Evolutionary conservation across 257 asterid genomes (phyloP).

Genomic region (Parsonsia alboflavescens): DNA sequence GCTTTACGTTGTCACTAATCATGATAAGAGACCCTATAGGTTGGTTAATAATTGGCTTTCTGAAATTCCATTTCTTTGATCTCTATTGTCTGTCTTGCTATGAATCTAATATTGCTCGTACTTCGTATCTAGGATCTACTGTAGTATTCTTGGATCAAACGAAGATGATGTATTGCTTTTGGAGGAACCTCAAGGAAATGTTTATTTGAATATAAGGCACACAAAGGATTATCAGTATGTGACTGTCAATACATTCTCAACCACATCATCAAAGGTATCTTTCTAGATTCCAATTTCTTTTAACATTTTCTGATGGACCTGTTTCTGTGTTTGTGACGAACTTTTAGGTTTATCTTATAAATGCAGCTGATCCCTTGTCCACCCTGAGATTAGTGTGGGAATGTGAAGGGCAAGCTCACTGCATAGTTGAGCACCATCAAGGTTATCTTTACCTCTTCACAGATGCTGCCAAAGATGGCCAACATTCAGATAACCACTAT

Average conservation of each 20-base stretch:
- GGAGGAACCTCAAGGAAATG: conserved; percentile 70
- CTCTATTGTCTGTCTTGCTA: conserved; percentile 9
- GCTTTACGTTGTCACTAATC: conserved; percentile 76
- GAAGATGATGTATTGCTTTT: conserved; percentile 60
- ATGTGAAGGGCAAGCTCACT: conserved; percentile 62
- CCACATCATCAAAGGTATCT: conserved; percentile 77
- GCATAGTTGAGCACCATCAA: conserved; percentile 91
- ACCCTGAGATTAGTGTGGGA: conserved; percentile 80
- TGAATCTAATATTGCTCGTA: conserved; percentile 19
- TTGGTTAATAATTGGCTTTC: conserved; percentile 27
- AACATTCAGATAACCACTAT: conserved; percentile 68
- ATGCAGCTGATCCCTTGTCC: conserved; percentile 92
- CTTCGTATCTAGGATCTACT: conserved; percentile 56
- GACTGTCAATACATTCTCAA: conserved; percentile 57
- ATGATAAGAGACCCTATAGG: conserved; percentile 83
- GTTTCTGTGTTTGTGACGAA: conserved; percentile 34
- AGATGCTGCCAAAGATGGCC: conserved; percentile 56
- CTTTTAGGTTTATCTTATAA: conserved; percentile 78
- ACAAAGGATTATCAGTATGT: conserved; percentile 76
- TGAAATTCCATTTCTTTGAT: conserved; percentile 7
- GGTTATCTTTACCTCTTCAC: conserved; percentile 91
- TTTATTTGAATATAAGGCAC: conserved; percentile 56
- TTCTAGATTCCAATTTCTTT: conserved; percentile 16
- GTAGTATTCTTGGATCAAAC: conserved; percentile 68
- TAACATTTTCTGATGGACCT: conserved; percentile 17